A percentile compares a stretch with the other conserved stretches of the same genome.
phyloP scores from a whole-genome alignment of 345 rosid species.

The Noccaea bulbosa region DNA sequence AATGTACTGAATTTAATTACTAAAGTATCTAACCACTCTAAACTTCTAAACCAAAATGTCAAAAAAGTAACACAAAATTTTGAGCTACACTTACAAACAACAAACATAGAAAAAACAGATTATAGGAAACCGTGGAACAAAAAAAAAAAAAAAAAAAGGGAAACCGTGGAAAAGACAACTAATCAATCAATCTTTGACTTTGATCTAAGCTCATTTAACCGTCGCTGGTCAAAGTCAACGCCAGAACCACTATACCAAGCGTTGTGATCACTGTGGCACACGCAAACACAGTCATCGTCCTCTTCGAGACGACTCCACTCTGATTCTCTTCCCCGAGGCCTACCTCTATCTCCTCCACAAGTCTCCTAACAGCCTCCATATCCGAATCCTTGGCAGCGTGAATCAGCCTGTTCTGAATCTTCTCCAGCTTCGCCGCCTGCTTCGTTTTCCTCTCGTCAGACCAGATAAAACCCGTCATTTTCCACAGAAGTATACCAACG shows the following conservation, averaged over 20 bases:
- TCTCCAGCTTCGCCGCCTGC: conserved; percentile 56
- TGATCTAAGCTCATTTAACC: conserved; percentile 47
- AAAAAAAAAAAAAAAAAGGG: too few relatives aligned
- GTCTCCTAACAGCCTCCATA: conserved; percentile 81
- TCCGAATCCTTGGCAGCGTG: conserved; percentile 92
- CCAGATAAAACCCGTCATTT: conserved; percentile 91
- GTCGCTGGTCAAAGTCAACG: conserved; percentile 80
- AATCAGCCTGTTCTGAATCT: conserved; percentile 65
- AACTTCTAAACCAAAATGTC: too few relatives aligned
- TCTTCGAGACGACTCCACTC: conserved; percentile 46
- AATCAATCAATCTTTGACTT: not conserved
- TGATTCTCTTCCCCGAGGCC: conserved; percentile 47
- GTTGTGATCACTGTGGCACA: conserved; percentile 58
- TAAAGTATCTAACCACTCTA: too few relatives aligned
- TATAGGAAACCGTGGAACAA: too few relatives aligned
- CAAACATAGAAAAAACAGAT: not conserved
- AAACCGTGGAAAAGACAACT: conserved; percentile 16
- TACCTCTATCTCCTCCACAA: conserved; percentile 71
- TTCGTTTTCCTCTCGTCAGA: conserved; percentile 46
- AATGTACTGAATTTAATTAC: too few relatives aligned
- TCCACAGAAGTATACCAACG: conserved; percentile 89
- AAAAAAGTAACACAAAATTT: not conserved
- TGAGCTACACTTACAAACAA: not conserved
- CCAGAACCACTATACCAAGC: conserved; percentile 63
- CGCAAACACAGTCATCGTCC: conserved; percentile 70